Evolutionary conservation across 164 flowering plant genomes (phyloP), one percentile per base, ranked within the genome.

Genomic region (Piper longum): DNA sequence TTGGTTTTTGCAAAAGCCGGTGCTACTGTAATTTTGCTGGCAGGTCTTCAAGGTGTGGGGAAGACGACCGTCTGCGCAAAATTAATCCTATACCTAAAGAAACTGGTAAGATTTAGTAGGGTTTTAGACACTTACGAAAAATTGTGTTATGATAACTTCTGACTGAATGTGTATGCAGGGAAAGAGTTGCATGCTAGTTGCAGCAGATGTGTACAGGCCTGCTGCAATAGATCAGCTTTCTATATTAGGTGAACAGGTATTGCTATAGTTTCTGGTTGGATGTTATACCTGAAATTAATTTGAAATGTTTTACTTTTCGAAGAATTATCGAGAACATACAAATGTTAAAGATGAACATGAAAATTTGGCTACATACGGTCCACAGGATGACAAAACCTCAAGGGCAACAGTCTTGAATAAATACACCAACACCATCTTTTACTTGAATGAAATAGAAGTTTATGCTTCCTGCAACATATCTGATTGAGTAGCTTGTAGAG

Each of bases 31-130:
- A 88, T 93, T 64, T 69, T 93, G 62, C 74, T 93, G 78, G 99
- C 99, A 61, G 99, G 99, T 70, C 79, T 93, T 62, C 99, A 93
- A 74, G 99, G 99, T 68, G 99, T 93, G 63, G 99, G 97, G 64
- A 93, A 93, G 86, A 93, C 99, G 42, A 93, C 99, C 65, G 97
- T 93, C 18, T 83, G 89, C 72, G 97, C 96, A 44, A 93, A 93
- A 77, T 74, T 89, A 68, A 91, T 97, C 19, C 67, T 79, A 65
- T 89, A 88, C 77, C 96, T 93, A 43, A 88, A 93, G 83, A 93
- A 93, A 67, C 96, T 76, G 91, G 96, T 89, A 51, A 11, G 41
- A 43, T 61, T 54, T 57, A 42, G 42, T 57, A 26, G 8, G 66
- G 4, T 16, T 36, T 42, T 7, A 42, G 19, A 51, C 4, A 48